These are phyloP conservation scores for Pseudotsuga menziesii DNA, from an alignment of 75 land plant genomes.

Conservation along the genomic window DNA sequence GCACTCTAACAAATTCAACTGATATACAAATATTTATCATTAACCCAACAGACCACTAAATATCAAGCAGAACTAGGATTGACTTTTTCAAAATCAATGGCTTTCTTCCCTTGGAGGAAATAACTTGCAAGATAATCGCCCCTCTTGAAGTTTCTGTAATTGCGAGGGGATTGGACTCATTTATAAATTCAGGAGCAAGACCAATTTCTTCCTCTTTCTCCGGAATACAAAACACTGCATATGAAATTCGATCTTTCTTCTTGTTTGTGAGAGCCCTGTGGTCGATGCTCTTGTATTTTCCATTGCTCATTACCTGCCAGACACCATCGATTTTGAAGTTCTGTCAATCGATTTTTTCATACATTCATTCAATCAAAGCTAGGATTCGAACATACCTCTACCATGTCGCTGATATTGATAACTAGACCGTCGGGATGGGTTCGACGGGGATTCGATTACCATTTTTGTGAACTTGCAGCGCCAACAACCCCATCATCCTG, in stretches of 20 bases:
- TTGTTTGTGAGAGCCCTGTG: neutral
- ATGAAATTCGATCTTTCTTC: neutral
- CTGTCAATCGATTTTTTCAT: too few species aligned
- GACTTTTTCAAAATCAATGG: too few species aligned
- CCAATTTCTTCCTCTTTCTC: neutral
- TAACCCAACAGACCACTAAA: too few species aligned
- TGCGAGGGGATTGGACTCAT: slow-evolving; percentile 1
- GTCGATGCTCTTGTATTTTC: slow-evolving; percentile 11
- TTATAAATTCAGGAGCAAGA: neutral
- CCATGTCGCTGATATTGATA: slow-evolving; percentile 25
- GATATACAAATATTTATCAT: too few species aligned
- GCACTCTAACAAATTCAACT: too few species aligned
- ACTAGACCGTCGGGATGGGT: slow-evolving; percentile 19
- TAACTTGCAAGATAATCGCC: neutral
- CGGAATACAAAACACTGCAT: neutral
- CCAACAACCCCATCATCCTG: slow-evolving; percentile 19
- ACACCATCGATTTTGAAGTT: too few species aligned
- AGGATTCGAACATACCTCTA: slow-evolving; percentile 13
- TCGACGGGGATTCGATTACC: slow-evolving; percentile 18
- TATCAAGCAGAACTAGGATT: too few species aligned
- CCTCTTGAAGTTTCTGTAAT: neutral
- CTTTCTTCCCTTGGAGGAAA: too few species aligned
- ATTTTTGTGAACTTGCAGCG: slow-evolving; percentile 20
- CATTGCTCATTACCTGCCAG: slow-evolving; percentile 17
- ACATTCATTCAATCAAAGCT: too few species aligned